Conservation (phyloP, 306 rosid genomes). For the Rosa chinensis region DNA sequence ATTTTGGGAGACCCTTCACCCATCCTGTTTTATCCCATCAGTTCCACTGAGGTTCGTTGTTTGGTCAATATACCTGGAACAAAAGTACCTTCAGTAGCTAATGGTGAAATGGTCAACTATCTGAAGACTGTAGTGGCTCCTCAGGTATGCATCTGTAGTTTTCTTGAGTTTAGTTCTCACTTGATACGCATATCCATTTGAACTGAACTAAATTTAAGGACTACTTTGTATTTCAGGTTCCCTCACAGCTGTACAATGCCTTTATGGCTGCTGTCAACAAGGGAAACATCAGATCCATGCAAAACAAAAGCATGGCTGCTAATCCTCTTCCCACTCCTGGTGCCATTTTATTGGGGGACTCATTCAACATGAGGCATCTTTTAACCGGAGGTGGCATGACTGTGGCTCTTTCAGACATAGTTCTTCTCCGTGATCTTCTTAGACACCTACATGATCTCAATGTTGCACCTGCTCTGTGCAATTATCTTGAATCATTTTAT, state of each 20-base stretch:
- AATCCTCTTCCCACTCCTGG: neutral
- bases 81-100: too few species aligned
- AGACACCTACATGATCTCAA: slow-evolving; percentile 47
- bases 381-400: slow-evolving; percentile 39
- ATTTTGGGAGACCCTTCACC: too few species aligned
- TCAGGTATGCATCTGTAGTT: too few species aligned
- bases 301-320: slow-evolving; percentile 80
- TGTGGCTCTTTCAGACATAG: slow-evolving; percentile 44
- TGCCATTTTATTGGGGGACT: neutral
- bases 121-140: too few species aligned
- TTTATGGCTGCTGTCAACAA: slow-evolving; percentile 66
- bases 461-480: slow-evolving; percentile 49
- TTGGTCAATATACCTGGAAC: too few species aligned
- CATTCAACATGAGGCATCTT: slow-evolving; percentile 40
- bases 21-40: too few species aligned
- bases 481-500: slow-evolving; percentile 57
- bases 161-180: too few species aligned
- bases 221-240: too few species aligned
- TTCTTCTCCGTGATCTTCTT: slow-evolving; percentile 48
- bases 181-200: too few species aligned
- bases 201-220: too few species aligned
- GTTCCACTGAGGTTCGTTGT: too few species aligned
- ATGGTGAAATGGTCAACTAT: too few species aligned
- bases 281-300: slow-evolving; percentile 75
- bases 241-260: slow-evolving; percentile 12